Percentiles rank a stretch among this genome's conserved stretches.
phyloP scores from a whole-genome alignment of 2,329 filamentous ascomycete species.

The Talaromyces sp. region DNA sequence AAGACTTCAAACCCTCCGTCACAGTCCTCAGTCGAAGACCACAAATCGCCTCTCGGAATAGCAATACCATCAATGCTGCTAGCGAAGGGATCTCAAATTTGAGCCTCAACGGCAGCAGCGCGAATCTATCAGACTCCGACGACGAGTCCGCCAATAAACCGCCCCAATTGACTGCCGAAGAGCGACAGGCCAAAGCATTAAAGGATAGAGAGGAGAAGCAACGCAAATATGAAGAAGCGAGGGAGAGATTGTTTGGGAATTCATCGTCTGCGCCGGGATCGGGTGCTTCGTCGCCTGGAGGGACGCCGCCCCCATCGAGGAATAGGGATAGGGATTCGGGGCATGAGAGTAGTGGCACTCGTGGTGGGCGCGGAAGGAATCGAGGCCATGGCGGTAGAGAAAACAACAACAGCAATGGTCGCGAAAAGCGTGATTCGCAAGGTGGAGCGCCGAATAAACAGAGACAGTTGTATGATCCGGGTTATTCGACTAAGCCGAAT shows the following conservation, averaged over 20 bases:
- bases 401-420: slow-evolving; percentile 18
- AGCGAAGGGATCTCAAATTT: slow-evolving; percentile 45
- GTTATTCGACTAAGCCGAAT: slow-evolving; percentile 63
- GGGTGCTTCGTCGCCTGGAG: slow-evolving; percentile 55
- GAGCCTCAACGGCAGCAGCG: slow-evolving; percentile 36
- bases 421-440: slow-evolving; percentile 42
- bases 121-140: slow-evolving; percentile 55
- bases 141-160: slow-evolving; percentile 58
- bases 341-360: slow-evolving; percentile 35
- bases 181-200: slow-evolving; percentile 73
- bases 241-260: slow-evolving; percentile 81
- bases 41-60: slow-evolving; percentile 57
- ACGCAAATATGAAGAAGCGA: slow-evolving; percentile 80
- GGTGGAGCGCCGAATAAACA: slow-evolving; percentile 27
- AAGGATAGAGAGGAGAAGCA: slow-evolving; percentile 85
- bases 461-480: slow-evolving; percentile 73
- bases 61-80: slow-evolving; percentile 38
- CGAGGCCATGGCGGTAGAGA: slow-evolving; percentile 24
- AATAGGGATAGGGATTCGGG: slow-evolving; percentile 27
- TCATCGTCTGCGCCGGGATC: slow-evolving; percentile 40
- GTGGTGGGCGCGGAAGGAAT: slow-evolving; percentile 29
- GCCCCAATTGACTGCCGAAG: slow-evolving; percentile 65
- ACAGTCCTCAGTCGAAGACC: slow-evolving; percentile 84
- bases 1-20: slow-evolving; percentile 75
- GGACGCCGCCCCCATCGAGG: slow-evolving; percentile 59